Evolutionary conservation across 1,139 yeast species (phyloP), one percentile per base, ranked within the genome.

Genomic region (Yarrowia galli): DNA sequence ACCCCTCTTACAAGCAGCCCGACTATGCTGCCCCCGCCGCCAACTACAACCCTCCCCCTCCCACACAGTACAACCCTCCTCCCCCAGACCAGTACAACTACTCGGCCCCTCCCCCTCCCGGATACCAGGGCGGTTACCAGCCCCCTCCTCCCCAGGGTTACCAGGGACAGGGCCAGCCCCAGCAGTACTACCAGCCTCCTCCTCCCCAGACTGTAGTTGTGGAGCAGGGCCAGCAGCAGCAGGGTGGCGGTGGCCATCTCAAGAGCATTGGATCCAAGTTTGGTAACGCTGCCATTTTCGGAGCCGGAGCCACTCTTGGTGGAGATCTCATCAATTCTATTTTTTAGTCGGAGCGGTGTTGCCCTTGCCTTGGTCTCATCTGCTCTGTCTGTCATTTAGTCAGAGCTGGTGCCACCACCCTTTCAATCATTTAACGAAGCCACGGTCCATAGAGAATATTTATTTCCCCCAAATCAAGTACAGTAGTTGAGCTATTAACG

Each of bases 301-400:
- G 98, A 79, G 98, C 98, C 23, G 99, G 99, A 82, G 97, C 98
- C 51, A 89, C 98, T 1, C 83, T 93, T 68, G 98, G 99, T 74
- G 84, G 95, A 65, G 95, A 93, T 75, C 72, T 95, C 68, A 92
- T 95, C 71, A 89, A 93, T 79, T 86, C 92, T 58, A 92, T 93
- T 70, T 91, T 92, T 73, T 92, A 83, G 76, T 51, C 23, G n/a
- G n/a, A n/a, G n/a, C n/a, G n/a, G n/a, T n/a, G n/a, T n/a, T n/a
- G n/a, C n/a, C n/a, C n/a, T n/a, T n/a, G n/a, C n/a, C n/a, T n/a
- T n/a, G n/a, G n/a, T n/a, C n/a, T n/a, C n/a, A n/a, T n/a, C n/a
- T n/a, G n/a, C n/a, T n/a, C n/a, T n/a, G n/a, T n/a, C n/a, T n/a
- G n/a, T n/a, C n/a, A n/a, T n/a, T n/a, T n/a, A n/a, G n/a, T n/a